phyloP scores from a whole-genome alignment of 1,284 basidiomycete species.

The Ustilago nuda region DNA sequence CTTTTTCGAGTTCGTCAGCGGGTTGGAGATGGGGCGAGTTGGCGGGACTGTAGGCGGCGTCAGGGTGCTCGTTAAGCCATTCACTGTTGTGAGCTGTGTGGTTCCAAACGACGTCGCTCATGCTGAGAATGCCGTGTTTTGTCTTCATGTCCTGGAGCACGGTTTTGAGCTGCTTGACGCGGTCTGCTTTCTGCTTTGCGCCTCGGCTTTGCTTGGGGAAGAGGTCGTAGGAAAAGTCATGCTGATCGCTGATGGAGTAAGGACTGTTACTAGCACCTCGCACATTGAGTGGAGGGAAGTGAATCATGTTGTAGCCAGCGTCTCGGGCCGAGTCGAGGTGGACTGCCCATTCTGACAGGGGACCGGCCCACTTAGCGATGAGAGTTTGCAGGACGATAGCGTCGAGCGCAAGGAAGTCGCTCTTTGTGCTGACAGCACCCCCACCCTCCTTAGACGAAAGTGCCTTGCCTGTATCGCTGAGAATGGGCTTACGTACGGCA shows the following conservation, averaged over 20 bases:
- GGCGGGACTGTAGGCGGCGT: slow-evolving; percentile 60
- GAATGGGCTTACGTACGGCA: slow-evolving; percentile 48
- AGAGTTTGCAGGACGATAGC: slow-evolving; percentile 61
- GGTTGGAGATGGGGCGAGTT: slow-evolving; percentile 65
- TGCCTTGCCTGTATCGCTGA: slow-evolving; percentile 31
- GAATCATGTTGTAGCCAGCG: slow-evolving; percentile 66
- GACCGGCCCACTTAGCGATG: slow-evolving; percentile 66
- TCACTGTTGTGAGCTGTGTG: slow-evolving; percentile 61
- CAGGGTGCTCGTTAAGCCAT: slow-evolving; percentile 65
- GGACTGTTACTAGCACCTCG: slow-evolving; percentile 60
- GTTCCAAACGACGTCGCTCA: slow-evolving; percentile 64
- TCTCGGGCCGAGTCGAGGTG: slow-evolving; percentile 60
- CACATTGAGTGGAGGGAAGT: slow-evolving; percentile 63
- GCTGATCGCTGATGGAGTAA: slow-evolving; percentile 63
- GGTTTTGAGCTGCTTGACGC: slow-evolving; percentile 40
- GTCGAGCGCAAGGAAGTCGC: slow-evolving; percentile 52
- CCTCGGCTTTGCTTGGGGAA: slow-evolving; percentile 46
- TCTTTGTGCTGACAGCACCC: slow-evolving; percentile 29
- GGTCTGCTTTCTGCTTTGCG: slow-evolving; percentile 34
- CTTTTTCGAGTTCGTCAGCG: slow-evolving; percentile 62
- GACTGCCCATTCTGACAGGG: slow-evolving; percentile 55
- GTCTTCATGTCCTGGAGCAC: slow-evolving; percentile 47
- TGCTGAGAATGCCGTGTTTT: slow-evolving; percentile 62
- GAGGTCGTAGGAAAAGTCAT: slow-evolving; percentile 59
- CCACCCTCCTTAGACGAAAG: slow-evolving; percentile 49